These are phyloP conservation scores for Kondoa subrosea DNA, from an alignment of 768 basidiomycete genomes.

Conservation along the genomic window DNA sequence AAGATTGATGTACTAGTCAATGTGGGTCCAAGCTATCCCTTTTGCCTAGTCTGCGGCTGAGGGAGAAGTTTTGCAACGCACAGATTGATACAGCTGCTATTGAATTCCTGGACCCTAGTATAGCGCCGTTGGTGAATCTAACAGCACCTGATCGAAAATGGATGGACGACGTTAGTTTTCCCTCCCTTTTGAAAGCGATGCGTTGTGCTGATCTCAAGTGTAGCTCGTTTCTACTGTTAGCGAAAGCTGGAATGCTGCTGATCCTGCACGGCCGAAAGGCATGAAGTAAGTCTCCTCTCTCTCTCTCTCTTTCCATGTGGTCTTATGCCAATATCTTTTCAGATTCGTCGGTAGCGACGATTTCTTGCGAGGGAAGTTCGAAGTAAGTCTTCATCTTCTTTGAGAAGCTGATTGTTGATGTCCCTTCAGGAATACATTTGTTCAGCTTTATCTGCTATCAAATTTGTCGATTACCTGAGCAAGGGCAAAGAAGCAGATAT, in stretches of 20 bases:
- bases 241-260: conserved; percentile 54
- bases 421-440: conserved; percentile 60
- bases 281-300: conserved; percentile 35
- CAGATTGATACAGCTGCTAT: conserved; percentile 73
- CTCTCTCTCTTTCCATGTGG: neutral
- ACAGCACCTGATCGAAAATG: conserved; percentile 90
- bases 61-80: neutral
- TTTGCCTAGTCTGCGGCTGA: too few relatives aligned
- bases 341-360: conserved; percentile 92
- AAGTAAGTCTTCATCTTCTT: conserved; percentile 5
- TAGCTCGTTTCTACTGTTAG: conserved; percentile 64
- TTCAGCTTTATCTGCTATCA: conserved; percentile 68
- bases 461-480: conserved; percentile 67
- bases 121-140: conserved; percentile 60
- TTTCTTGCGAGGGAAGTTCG: conserved; percentile 68
- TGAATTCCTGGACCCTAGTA: conserved; percentile 65
- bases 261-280: conserved; percentile 41
- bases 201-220: neutral
- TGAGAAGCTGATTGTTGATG: neutral
- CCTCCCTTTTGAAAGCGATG: neutral
- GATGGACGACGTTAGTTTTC: conserved; percentile 58
- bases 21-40: conserved; percentile 37
- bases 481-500: conserved; percentile 47
- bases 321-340: neutral
- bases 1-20: conserved; percentile 70